These are phyloP conservation scores for Polyporus arcularius DNA, from an alignment of 768 basidiomycete species.

Conservation along the genomic window DNA sequence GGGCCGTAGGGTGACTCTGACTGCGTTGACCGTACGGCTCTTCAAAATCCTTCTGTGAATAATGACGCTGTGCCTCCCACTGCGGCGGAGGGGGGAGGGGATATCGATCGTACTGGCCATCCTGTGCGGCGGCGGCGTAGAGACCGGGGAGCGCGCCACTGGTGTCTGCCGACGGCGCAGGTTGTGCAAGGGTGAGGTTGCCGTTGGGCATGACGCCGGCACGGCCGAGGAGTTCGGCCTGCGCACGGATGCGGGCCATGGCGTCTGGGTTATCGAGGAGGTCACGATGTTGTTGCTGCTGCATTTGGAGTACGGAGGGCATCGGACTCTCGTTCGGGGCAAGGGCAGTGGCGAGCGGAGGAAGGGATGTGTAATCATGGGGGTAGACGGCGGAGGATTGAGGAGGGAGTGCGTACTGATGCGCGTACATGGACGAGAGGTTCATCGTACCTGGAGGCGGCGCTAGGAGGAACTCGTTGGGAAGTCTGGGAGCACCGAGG, in stretches of 20 bases:
- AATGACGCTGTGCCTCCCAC: constrained; percentile 20
- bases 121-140: constrained; percentile 16
- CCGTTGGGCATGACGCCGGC: constrained; percentile 30
- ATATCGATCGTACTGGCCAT: constrained; percentile 12
- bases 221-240: constrained; percentile 46
- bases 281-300: constrained; percentile 6
- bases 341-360: constrained; percentile 15
- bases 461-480: constrained; percentile 46
- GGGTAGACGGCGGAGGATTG: constrained; percentile 34
- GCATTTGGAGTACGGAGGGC: neutral
- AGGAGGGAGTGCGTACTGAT: constrained; percentile 24
- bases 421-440: constrained; percentile 31
- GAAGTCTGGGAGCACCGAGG: constrained; percentile 28
- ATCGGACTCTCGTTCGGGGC: constrained; percentile 4
- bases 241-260: constrained; percentile 47
- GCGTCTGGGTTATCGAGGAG: constrained; percentile 36
- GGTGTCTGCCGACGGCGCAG: constrained; percentile 10
- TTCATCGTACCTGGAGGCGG: constrained; percentile 36
- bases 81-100: constrained; percentile 8
- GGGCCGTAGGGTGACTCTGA: constrained; percentile 12
- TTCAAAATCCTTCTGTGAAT: constrained; percentile 20
- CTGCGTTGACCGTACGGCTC: constrained; percentile 7
- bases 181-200: constrained; percentile 9
- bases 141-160: constrained; percentile 14
- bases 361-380: constrained; percentile 24